Conservation (phyloP, 179 eudicot species). For the Heliamphora pulchella region DNA sequence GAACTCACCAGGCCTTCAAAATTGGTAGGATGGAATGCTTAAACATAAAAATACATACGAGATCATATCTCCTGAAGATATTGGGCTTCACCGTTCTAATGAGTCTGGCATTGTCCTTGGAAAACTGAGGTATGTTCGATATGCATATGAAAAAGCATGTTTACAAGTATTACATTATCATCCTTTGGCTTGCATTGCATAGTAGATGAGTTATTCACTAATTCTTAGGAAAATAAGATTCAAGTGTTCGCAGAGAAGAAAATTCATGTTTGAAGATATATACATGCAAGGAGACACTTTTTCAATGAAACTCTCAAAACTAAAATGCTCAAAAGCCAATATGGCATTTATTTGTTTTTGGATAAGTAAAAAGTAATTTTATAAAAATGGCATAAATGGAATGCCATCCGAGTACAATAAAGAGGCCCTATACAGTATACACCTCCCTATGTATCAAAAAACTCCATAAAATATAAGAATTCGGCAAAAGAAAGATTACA, state of each 20-base stretch:
- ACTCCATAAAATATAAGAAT: no score
- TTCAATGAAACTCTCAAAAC: not conserved
- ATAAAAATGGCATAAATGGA: no score
- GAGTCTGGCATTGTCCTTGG: slow-evolving; percentile 96
- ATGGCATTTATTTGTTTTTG: not conserved
- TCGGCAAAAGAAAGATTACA: no score
- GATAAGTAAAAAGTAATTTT: no score
- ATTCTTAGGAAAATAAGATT: not conserved
- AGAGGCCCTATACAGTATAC: no score
- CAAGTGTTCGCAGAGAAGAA: not conserved
- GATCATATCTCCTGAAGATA: slow-evolving; percentile 93
- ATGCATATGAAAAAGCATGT: not conserved
- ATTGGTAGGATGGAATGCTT: slow-evolving; percentile 84
- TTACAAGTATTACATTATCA: not conserved
- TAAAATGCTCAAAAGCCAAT: not conserved
- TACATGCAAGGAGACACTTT: not conserved
- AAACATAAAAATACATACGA: slow-evolving; percentile 85
- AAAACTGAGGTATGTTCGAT: slow-evolving; percentile 63
- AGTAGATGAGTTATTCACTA: not conserved
- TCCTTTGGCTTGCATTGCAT: not conserved
- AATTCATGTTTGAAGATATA: not conserved
- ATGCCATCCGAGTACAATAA: no score
- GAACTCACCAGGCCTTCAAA: not conserved
- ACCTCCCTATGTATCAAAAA: no score
- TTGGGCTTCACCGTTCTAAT: slow-evolving; percentile 76